Conservation (phyloP, 2,329 filamentous ascomycete species). For the Trichoderma koningii region DNA sequence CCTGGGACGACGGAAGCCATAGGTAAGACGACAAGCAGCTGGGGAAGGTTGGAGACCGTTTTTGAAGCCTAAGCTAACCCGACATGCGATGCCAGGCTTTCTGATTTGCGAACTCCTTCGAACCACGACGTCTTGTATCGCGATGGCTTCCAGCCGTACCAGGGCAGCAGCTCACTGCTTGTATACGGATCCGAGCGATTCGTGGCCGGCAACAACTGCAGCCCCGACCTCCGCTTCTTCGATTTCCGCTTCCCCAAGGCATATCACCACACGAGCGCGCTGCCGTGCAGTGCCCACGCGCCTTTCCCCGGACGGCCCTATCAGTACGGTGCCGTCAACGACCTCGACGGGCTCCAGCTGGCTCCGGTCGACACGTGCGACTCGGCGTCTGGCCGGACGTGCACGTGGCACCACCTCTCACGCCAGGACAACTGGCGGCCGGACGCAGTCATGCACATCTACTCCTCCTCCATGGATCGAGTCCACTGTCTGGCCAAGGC, state of each 20-base stretch:
- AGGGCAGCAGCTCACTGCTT: conserved; percentile 50
- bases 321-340: background rate
- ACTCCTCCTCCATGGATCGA: conserved; percentile 37
- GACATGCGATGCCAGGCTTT: conserved; percentile 39
- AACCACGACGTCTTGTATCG: conserved; percentile 52
- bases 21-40: conserved; percentile 35
- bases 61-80: background rate
- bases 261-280: conserved; percentile 52
- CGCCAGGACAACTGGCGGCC: conserved; percentile 49
- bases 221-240: conserved; percentile 52
- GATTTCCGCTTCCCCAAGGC: conserved; percentile 54
- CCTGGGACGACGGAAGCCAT: conserved; percentile 57
- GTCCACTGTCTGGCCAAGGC: conserved; percentile 53
- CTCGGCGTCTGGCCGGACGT: conserved; percentile 38
- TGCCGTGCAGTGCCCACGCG: conserved; percentile 45
- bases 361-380: conserved; percentile 44
- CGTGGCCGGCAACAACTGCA: conserved; percentile 50
- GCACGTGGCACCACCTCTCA: conserved; percentile 53
- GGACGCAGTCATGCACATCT: conserved; percentile 52
- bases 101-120: conserved; percentile 54
- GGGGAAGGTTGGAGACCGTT: accelerated
- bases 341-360: conserved; percentile 35
- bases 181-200: conserved; percentile 55
- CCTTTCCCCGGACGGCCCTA: conserved; percentile 15
- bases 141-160: conserved; percentile 53